A percentile compares a stretch with the other conserved stretches of the same genome.
phyloP scores from a whole-genome alignment of 495 filamentous ascomycete species.

The Lentithecium fluviatile region DNA sequence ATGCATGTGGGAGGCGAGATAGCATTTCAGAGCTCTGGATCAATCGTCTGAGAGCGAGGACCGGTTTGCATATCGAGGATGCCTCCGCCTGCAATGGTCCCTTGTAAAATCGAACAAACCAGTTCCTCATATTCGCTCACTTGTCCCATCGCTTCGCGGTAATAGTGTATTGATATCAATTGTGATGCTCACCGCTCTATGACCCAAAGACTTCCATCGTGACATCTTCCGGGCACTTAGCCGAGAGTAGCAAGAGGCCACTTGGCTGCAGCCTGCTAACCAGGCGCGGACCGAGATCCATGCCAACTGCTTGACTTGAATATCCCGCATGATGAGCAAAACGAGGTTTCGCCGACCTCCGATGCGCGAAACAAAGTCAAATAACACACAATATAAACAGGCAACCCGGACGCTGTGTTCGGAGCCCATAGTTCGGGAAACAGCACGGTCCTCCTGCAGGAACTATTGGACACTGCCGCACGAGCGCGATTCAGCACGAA shows the following conservation, averaged over 20 bases:
- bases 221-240: neutral
- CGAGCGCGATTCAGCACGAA: too few species aligned
- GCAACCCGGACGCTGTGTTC: neutral
- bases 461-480: too few species aligned
- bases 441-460: too few species aligned
- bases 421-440: too few species aligned
- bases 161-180: neutral
- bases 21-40: conserved; percentile 37
- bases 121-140: conserved; percentile 23
- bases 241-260: conserved; percentile 3
- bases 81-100: conserved; percentile 33
- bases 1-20: conserved; percentile 41
- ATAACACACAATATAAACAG: conserved; percentile 7
- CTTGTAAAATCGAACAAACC: conserved; percentile 33
- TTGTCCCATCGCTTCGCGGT: neutral
- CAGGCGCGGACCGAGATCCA: conserved; percentile 1
- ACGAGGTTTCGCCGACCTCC: conserved; percentile 13
- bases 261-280: neutral
- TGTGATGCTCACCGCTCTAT: conserved; percentile 1
- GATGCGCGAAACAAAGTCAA: neutral
- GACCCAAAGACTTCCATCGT: neutral
- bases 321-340: conserved; percentile 11
- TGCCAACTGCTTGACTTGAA: conserved; percentile 7
- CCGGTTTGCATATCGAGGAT: conserved; percentile 38
- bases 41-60: conserved; percentile 33